Evolutionary conservation across 805 yeast genomes (phyloP), one percentile per base, ranked within the genome.

Genomic region (Teunomyces aglyptinius): DNA sequence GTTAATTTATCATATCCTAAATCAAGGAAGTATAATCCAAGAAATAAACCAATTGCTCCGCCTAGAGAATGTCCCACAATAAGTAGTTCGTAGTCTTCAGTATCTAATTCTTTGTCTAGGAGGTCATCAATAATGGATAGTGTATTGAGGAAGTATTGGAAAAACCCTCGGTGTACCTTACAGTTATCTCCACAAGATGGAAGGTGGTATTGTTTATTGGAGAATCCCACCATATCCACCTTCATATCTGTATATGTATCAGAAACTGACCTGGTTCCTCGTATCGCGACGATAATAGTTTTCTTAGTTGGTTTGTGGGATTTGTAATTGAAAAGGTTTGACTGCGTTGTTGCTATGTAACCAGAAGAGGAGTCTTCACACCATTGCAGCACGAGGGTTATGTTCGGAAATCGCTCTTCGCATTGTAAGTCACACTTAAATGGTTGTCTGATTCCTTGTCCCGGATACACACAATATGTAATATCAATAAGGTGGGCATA

Each of bases 401-500:
- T 52, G 45, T 73, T 65, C 2, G 73, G 73, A 46, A 71, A 68
- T 39, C 59, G 47, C 10, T 47, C 46, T 16, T 63, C 64, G 48
- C 78, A 73, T 6, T 56, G 54, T 22, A 68, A 56, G 19, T 64
- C 67, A 50, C 79, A 74, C 20, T 58, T 47, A 53, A 74, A 73
- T 0, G 78, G 78, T 33, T 54, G 52, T 3, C 57, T 54, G n/a
- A 73, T 63, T 3, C 55, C 55, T 13, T 57, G 55, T 5, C 60
- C 47, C 1, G 57, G 47, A 3, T 70, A 64, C 6, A 74, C 61
- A 49, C 79, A 74, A 49, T 73, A 73, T 4, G 77, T 58, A 10
- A 73, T 72, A 48, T 74, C 78, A 20, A 70, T 63, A 27, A 74
- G 58, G 49, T 71, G 75, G 4, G 77, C 73, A 44, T 65, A 68